These are phyloP conservation scores for Aurinia saxatilis DNA, from an alignment of 345 rosid species.

Conservation along the genomic window DNA sequence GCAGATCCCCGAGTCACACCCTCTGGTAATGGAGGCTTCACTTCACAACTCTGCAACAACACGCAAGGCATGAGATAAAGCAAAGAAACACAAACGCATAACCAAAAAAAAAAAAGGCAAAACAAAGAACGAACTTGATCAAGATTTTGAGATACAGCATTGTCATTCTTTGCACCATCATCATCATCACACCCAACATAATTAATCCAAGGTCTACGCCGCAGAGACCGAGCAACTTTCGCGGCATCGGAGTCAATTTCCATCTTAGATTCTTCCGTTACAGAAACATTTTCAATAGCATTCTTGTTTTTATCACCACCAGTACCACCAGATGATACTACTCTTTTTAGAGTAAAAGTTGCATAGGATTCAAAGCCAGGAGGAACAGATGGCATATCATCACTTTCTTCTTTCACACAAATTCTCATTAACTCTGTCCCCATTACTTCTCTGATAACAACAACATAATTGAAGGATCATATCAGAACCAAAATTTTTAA, in stretches of 20 bases:
- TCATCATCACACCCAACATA: conserved; percentile 34
- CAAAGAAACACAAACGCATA: conserved; percentile 7
- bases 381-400: conserved; percentile 78
- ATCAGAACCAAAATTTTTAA: not conserved
- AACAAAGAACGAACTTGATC: conserved; percentile 42
- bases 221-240: conserved; percentile 45
- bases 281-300: conserved; percentile 33
- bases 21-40: conserved; percentile 53
- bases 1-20: conserved; percentile 80
- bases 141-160: conserved; percentile 39
- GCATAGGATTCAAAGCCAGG: conserved; percentile 95
- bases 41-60: conserved; percentile 41
- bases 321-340: conserved; percentile 31
- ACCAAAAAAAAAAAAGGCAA: not conserved
- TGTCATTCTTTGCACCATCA: conserved; percentile 37
- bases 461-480: conserved; percentile 9
- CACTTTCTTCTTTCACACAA: conserved; percentile 75
- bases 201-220: conserved; percentile 62
- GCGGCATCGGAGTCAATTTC: conserved; percentile 35
- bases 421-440: conserved; percentile 88
- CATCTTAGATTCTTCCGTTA: conserved; percentile 35
- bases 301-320: conserved; percentile 30
- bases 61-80: conserved; percentile 13
- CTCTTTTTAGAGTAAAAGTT: conserved; percentile 51
- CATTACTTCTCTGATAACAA: conserved; percentile 46